Percentiles rank a stretch among this genome's conserved stretches.
phyloP scores from a whole-genome alignment of 345 rosid genomes.

The Cochlearia excelsa region DNA sequence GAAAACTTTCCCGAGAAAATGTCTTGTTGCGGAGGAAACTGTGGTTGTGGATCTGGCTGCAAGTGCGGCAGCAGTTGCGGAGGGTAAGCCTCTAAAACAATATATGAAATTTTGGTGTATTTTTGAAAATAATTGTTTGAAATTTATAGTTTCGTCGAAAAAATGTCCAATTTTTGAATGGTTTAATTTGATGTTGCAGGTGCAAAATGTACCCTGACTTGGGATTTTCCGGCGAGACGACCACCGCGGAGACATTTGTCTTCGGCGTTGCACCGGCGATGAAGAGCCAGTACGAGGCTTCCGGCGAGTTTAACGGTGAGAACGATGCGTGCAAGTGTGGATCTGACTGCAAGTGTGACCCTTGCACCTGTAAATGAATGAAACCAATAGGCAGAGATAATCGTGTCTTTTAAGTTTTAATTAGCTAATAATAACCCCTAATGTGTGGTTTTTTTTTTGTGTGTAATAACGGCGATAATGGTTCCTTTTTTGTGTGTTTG shows the following conservation, averaged over 20 bases:
- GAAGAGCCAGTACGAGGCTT: slow-evolving; percentile 47
- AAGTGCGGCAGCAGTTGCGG: slow-evolving; percentile 57
- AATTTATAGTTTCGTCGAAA: background rate
- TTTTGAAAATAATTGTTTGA: background rate
- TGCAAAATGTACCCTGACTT: slow-evolving; percentile 39
- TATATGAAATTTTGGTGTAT: no score
- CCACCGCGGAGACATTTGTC: slow-evolving; percentile 47
- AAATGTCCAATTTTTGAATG: background rate
- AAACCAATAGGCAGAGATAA: slow-evolving; percentile 16
- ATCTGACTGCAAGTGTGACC: slow-evolving; percentile 69
- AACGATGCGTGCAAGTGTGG: slow-evolving; percentile 87
- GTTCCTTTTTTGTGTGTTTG: background rate
- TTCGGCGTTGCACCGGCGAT: slow-evolving; percentile 49
- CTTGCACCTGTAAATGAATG: slow-evolving; percentile 78
- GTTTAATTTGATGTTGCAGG: background rate
- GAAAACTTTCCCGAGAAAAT: slow-evolving; percentile 36
- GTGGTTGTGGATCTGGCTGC: slow-evolving; percentile 65
- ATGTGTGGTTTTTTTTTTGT: slow-evolving; percentile 20
- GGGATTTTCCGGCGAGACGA: slow-evolving; percentile 43
- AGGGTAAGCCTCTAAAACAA: slow-evolving; percentile 41
- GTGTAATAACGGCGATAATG: slow-evolving; percentile 21
- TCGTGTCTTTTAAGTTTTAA: background rate
- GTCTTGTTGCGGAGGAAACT: slow-evolving; percentile 71
- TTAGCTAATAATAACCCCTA: background rate
- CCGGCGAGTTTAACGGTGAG: slow-evolving; percentile 49